These are phyloP conservation scores for Wilcoxina mikolae DNA, from an alignment of 495 filamentous ascomycete genomes.

Conservation along the genomic window DNA sequence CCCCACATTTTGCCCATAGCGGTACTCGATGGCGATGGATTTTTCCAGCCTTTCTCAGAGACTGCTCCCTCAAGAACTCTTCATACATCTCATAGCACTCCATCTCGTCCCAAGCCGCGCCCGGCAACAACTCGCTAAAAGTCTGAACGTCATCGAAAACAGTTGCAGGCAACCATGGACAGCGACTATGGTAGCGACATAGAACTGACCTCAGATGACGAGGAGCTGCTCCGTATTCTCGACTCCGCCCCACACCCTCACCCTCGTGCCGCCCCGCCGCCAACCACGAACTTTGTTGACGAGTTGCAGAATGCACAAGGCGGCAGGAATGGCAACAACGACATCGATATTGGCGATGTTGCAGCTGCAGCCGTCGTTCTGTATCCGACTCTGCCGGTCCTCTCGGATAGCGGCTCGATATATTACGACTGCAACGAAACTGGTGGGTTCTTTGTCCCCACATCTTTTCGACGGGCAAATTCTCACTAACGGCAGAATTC, in stretches of 20 bases:
- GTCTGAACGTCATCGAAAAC: too few species aligned
- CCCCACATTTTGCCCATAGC: too few species aligned
- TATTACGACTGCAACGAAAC: background rate
- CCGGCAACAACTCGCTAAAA: too few species aligned
- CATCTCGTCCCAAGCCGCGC: too few species aligned
- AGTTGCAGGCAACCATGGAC: too few species aligned
- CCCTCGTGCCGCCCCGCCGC: background rate
- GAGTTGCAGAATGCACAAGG: constrained; percentile 5
- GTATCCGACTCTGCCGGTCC: background rate
- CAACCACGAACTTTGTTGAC: background rate
- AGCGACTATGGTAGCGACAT: constrained; percentile 33
- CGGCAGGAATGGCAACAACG: background rate
- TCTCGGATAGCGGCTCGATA: background rate
- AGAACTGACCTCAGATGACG: constrained; percentile 10
- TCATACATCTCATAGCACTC: too few species aligned
- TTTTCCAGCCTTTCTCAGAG: too few species aligned
- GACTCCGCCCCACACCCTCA: background rate
- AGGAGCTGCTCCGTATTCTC: constrained; percentile 12
- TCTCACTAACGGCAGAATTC: background rate
- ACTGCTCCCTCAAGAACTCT: too few species aligned
- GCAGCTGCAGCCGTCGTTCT: constrained; percentile 26
- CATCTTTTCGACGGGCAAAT: background rate
- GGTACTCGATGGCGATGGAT: too few species aligned
- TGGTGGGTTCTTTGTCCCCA: background rate
- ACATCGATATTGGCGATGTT: constrained; percentile 11